Evolutionary conservation across 2,329 filamentous ascomycete genomes (phyloP).

Genomic region (Diaporthe nobilis): DNA sequence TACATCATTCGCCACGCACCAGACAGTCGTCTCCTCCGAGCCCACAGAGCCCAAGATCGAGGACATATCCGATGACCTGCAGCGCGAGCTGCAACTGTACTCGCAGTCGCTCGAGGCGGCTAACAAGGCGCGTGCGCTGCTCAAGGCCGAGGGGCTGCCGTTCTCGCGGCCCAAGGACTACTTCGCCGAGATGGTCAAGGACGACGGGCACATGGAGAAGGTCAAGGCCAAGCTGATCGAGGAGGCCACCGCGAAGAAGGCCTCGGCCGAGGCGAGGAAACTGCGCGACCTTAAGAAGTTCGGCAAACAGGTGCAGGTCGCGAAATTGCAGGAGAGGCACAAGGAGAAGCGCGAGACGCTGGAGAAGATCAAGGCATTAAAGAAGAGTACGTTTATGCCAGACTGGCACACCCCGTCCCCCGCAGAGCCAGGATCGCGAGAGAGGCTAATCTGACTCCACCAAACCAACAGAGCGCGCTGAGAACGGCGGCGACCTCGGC

Average conservation of each 20-base stretch:
- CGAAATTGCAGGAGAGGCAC: slow-evolving; percentile 93
- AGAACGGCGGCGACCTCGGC: slow-evolving; percentile 71
- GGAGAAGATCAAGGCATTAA: slow-evolving; percentile 94
- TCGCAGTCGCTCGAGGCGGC: slow-evolving; percentile 88
- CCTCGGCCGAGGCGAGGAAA: slow-evolving; percentile 89
- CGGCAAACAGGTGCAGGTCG: slow-evolving; percentile 97
- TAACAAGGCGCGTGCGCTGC: slow-evolving; percentile 76
- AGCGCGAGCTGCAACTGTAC: slow-evolving; percentile 94
- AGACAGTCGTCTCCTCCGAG: slow-evolving; percentile 78
- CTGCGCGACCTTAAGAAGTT: slow-evolving; percentile 98
- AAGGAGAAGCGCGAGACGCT: slow-evolving; percentile 94
- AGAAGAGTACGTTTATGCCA: slow-evolving; percentile 82
- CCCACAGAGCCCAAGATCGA: slow-evolving; percentile 77
- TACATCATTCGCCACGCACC: slow-evolving; percentile 86
- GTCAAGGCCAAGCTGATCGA: slow-evolving; percentile 95
- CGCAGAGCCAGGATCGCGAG: too few relatives aligned
- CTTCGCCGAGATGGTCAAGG: slow-evolving; percentile 99
- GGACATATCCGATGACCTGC: slow-evolving; percentile 91
- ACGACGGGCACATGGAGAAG: slow-evolving; percentile 97
- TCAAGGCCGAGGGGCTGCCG: slow-evolving; percentile 85
- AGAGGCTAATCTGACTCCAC: neutral
- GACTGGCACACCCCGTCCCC: neutral
- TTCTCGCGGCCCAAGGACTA: slow-evolving; percentile 95
- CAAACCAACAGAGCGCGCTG: slow-evolving; percentile 80
- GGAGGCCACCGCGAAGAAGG: slow-evolving; percentile 93